Evolutionary conservation across 371 early-diverging fungal species (phyloP).

Genomic region (Mucor circinelloides): DNA sequence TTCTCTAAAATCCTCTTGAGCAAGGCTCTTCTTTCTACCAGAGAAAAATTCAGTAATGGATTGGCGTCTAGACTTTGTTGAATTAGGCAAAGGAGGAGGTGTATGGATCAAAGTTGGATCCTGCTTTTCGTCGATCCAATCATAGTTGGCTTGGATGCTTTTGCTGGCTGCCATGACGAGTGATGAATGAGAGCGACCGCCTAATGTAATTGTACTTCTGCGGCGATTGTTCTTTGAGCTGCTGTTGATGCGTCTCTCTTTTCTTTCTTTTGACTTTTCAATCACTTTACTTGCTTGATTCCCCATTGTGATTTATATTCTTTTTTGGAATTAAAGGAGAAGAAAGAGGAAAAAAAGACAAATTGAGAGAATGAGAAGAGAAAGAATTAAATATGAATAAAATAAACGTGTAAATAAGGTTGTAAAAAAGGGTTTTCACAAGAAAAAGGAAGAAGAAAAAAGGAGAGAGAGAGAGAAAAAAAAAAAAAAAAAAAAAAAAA

Average conservation of each 20-base stretch:
- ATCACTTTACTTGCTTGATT: slow-evolving; percentile 50
- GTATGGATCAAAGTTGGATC: neutral
- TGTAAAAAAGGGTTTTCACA: neutral
- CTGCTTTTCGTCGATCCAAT: slow-evolving; percentile 48
- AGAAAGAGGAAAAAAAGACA: neutral
- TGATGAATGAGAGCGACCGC: slow-evolving; percentile 28
- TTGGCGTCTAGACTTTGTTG: slow-evolving; percentile 35
- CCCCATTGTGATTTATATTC: slow-evolving; percentile 30
- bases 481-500: slow-evolving; percentile 2
- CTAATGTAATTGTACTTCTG: slow-evolving; percentile 41
- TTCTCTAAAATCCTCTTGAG: slow-evolving; percentile 47
- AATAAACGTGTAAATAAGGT: slow-evolving; percentile 1
- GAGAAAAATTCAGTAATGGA: slow-evolving; percentile 52
- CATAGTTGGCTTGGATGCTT: slow-evolving; percentile 38
- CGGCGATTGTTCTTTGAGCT: slow-evolving; percentile 25
- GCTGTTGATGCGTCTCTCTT: slow-evolving; percentile 17
- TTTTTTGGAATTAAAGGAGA: neutral
- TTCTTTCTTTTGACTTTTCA: slow-evolving; percentile 35
- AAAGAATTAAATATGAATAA: neutral
- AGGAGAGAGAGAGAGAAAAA: no score
- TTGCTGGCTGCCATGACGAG: slow-evolving; percentile 17
- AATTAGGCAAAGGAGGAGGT: slow-evolving; percentile 11
- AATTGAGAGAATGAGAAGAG: slow-evolving; percentile 2
- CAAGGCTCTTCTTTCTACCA: slow-evolving; percentile 42
- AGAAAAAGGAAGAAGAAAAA: slow-evolving; percentile 11